A percentile compares a stretch with the other conserved stretches of the same genome.
These are phyloP conservation scores for Nymphaea colorata DNA, from an alignment of 164 flowering plant genomes.

Conservation along the genomic window DNA sequence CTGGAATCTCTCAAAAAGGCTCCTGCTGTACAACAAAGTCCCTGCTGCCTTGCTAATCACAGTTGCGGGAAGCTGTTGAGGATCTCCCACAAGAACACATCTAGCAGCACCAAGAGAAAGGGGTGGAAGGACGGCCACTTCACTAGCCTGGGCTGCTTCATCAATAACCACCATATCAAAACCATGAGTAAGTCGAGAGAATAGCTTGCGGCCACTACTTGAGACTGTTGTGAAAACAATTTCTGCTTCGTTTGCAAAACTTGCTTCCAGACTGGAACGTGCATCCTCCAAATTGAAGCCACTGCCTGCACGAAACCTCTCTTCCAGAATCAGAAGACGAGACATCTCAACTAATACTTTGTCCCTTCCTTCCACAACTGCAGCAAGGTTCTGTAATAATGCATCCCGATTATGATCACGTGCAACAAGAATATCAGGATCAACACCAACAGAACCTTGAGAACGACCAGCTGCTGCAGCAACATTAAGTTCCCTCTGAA, in stretches of 20 bases:
- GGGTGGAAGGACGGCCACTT: conserved; percentile 81
- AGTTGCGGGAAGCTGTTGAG: conserved; percentile 98
- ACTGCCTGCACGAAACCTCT: conserved; percentile 54
- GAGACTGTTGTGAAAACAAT: conserved; percentile 95
- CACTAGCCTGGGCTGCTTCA: conserved; percentile 99
- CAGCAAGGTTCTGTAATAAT: conserved; percentile 77
- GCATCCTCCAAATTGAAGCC: conserved; percentile 78
- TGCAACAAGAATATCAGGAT: conserved; percentile 82
- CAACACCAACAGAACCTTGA: conserved; percentile 95
- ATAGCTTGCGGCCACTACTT: conserved; percentile 88
- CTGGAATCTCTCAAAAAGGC: conserved; percentile 95
- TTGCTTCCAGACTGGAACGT: conserved; percentile 87
- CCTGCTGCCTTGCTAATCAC: conserved; percentile 98
- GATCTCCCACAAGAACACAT: conserved; percentile 98
- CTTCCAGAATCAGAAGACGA: conserved; percentile 65
- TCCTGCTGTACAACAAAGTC: conserved; percentile 79
- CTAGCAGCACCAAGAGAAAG: conserved; percentile 90
- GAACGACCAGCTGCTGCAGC: conserved; percentile 72
- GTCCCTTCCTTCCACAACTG: conserved; percentile 79
- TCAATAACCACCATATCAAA: conserved; percentile 98
- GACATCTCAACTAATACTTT: conserved; percentile 84
- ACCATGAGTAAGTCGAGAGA: conserved; percentile 88
- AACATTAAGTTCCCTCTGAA: conserved; percentile 65
- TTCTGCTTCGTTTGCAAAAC: conserved; percentile 98
- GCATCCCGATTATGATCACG: conserved; percentile 75